These are phyloP conservation scores for Penicillium roqueforti DNA, from an alignment of 495 filamentous ascomycete species.

Conservation along the genomic window DNA sequence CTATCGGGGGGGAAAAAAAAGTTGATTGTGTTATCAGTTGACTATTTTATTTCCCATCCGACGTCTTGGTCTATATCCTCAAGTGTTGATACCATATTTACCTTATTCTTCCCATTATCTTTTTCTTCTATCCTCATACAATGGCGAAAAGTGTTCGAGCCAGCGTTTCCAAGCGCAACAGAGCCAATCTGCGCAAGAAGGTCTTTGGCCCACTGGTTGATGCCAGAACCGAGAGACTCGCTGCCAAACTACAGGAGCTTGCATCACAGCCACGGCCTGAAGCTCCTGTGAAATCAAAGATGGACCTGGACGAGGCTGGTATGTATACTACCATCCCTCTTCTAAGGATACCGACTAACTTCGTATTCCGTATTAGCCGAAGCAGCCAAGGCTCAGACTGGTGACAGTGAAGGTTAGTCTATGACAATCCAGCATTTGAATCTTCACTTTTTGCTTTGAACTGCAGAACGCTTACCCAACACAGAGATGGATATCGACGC, in stretches of 20 bases:
- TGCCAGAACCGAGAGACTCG: conserved; percentile 72
- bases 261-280: conserved; percentile 57
- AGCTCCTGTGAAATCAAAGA: conserved; percentile 21
- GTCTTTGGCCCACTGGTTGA: conserved; percentile 76
- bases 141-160: conserved; percentile 85
- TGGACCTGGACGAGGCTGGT: conserved; percentile 27
- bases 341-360: not conserved
- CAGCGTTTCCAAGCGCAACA: conserved; percentile 72
- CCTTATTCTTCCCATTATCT: not conserved
- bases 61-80: not conserved
- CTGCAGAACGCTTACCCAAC: conserved; percentile 6
- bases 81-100: not conserved
- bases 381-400: conserved; percentile 10
- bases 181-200: conserved; percentile 64
- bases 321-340: conserved; percentile 12
- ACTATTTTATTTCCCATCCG: conserved; percentile 7
- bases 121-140: conserved; percentile 11
- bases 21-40: conserved; percentile 4
- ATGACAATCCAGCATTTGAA: not conserved
- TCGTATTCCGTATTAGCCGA: conserved; percentile 11
- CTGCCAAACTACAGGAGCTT: conserved; percentile 73
- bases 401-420: conserved; percentile 25
- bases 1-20: conserved; percentile 22
- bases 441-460: not conserved
- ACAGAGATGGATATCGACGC: conserved; percentile 42